Base-by-base conservation (phyloP, 2,329 filamentous ascomycete genomes). In the Pestalotiopsis sp. region DNA sequence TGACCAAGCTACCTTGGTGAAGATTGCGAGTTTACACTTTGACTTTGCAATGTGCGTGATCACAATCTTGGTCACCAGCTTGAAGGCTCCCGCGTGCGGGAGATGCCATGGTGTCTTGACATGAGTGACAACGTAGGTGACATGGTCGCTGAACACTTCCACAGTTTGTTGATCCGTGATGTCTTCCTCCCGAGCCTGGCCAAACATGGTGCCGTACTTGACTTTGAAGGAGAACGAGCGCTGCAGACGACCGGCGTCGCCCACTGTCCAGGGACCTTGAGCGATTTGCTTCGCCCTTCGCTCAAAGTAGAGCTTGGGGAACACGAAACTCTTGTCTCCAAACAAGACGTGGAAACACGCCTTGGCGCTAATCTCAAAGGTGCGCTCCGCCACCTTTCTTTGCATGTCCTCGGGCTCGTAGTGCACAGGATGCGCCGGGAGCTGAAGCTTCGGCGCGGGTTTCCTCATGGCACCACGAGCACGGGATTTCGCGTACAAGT, bases 261-360 rank as follows among this genome's bases (percentile, higher is more conserved):
- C 84, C 63, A 90, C 85, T 20, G 86, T 84, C 96, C 96, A 99
- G 0, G 95, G 93, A 0, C 93, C 92, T 80, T 98, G 95, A 2
- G 92, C 90, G 71, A 98, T 94, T 71, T 91, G 90, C 78, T 91
- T 88, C 14, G 93, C 93, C 74, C 91, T 88, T 65, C 93, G 88
- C 78, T 97, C 94, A 77, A 93, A 92, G 78, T 98, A 95, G 38
- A 98, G 85, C 75, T 95, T 90, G 74, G 96, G 94, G 81, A 98
- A 99, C 52, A 98, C 91, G 41, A 95, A 93, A 78, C 93, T 97
- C 82, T 95, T 97, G 80, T 99, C 96, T 49, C 96, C 96, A 80
- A 98, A 99, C 65, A 99, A 87, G 17, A 98, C 93, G 77, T 98
- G 95, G 79, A 98, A 99, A 68, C 97, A 90, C 0, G 93, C 94